phyloP scores from a whole-genome alignment of 331 rosid species.

The Erythrophleum ivorense region DNA sequence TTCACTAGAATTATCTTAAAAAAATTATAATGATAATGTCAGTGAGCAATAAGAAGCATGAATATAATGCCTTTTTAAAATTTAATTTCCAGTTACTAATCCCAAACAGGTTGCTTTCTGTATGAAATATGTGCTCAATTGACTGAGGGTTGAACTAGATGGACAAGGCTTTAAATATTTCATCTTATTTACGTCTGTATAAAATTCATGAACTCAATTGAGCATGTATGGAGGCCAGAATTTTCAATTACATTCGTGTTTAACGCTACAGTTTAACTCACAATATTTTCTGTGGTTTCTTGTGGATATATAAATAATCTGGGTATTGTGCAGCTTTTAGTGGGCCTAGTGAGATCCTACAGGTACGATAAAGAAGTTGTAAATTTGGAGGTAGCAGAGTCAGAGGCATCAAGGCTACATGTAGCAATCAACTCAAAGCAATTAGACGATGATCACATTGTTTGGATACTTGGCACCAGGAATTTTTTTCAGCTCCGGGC shows the following conservation, averaged over 20 bases:
- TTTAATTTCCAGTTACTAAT: neutral
- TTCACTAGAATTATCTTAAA: too few species aligned
- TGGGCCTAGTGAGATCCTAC: conserved; percentile 78
- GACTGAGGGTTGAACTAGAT: neutral
- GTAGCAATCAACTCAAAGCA: conserved; percentile 67
- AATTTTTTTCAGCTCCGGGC: conserved; percentile 65
- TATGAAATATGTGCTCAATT: neutral
- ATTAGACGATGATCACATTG: conserved; percentile 61
- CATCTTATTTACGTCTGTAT: neutral
- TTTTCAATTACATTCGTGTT: neutral
- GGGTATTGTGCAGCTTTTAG: conserved; percentile 64
- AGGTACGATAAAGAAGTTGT: conserved; percentile 75
- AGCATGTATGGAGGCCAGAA: neutral
- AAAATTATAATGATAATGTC: too few species aligned
- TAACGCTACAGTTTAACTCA: neutral
- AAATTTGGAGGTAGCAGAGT: conserved; percentile 54
- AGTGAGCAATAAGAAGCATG: neutral
- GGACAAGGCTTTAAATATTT: neutral
- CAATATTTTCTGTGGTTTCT: conserved; percentile 9
- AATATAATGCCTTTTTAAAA: neutral
- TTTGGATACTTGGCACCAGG: conserved; percentile 84
- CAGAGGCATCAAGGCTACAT: conserved; percentile 70
- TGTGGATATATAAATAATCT: neutral
- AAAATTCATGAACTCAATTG: neutral
- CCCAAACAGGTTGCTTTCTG: neutral